phyloP scores from a whole-genome alignment of 2,329 filamentous ascomycete species.

The Myriosclerotinia duriaeana region DNA sequence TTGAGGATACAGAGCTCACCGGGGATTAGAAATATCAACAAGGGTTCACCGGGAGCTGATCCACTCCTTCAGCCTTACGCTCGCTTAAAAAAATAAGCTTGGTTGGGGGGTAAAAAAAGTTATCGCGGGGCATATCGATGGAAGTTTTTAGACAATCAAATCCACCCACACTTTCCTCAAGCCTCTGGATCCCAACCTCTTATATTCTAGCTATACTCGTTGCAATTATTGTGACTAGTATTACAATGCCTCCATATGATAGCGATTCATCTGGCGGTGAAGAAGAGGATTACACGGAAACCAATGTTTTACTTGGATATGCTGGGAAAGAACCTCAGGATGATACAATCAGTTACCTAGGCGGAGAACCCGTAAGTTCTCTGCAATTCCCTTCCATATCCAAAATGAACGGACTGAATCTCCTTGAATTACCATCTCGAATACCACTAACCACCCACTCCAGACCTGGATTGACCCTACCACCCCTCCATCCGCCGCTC shows the following conservation, averaged over 20 bases:
- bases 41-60: too few species aligned
- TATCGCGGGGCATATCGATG: constrained; percentile 12
- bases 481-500: constrained; percentile 68
- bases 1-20: too few species aligned
- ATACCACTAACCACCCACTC: constrained; percentile 5
- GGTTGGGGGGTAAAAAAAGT: constrained; percentile 21
- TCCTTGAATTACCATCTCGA: background rate
- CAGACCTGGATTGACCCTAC: constrained; percentile 82
- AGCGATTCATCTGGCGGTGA: constrained; percentile 77
- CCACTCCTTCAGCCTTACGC: constrained; percentile 28
- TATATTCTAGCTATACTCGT: background rate
- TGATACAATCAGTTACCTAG: constrained; percentile 83
- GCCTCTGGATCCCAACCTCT: background rate
- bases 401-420: too few species aligned
- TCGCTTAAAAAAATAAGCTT: constrained; percentile 28
- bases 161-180: background rate
- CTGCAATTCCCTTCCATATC: background rate
- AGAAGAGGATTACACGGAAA: constrained; percentile 70
- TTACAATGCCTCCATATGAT: constrained; percentile 72
- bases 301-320: constrained; percentile 87
- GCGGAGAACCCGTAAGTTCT: constrained; percentile 74
- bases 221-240: background rate
- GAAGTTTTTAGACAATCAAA: constrained; percentile 16
- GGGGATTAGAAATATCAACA: too few species aligned
- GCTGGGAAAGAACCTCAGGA: constrained; percentile 71